Evolutionary conservation across 2,329 filamentous ascomycete genomes (phyloP).

Genomic region (Hymenoscyphus infarciens): DNA sequence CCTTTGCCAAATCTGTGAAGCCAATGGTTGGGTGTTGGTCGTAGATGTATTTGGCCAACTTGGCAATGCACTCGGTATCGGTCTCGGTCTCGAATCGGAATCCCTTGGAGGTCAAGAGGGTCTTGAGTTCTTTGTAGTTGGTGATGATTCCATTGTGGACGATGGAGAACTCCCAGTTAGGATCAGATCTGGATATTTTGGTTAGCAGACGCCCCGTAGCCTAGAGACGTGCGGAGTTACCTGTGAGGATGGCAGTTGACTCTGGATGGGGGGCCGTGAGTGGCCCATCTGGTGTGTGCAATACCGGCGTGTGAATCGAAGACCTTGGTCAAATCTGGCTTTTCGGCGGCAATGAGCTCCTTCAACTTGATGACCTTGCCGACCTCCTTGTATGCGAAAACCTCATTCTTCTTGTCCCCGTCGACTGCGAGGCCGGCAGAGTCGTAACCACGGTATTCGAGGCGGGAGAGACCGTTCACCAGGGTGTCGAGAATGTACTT

Average conservation of each 20-base stretch:
- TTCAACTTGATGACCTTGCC: slow-evolving; percentile 98
- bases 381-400: slow-evolving; percentile 97
- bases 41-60: slow-evolving; percentile 97
- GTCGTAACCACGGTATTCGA: slow-evolving; percentile 98
- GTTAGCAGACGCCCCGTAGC: slow-evolving; percentile 18
- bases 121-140: slow-evolving; percentile 99
- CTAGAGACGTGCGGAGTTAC: slow-evolving; percentile 48
- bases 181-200: slow-evolving; percentile 67
- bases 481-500: slow-evolving; percentile 94
- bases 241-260: slow-evolving; percentile 98
- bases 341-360: slow-evolving; percentile 80
- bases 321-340: slow-evolving; percentile 83
- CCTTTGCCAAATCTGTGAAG: slow-evolving; percentile 95
- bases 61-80: slow-evolving; percentile 98
- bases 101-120: slow-evolving; percentile 86
- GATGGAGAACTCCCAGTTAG: slow-evolving; percentile 91
- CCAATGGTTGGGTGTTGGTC: slow-evolving; percentile 91
- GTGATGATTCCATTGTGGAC: slow-evolving; percentile 99
- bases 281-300: slow-evolving; percentile 98
- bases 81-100: slow-evolving; percentile 99
- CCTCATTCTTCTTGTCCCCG: slow-evolving; percentile 98
- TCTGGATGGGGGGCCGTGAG: slow-evolving; percentile 89
- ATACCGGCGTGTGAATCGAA: slow-evolving; percentile 99
- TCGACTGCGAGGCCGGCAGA: slow-evolving; percentile 94
- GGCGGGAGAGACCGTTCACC: slow-evolving; percentile 90